Base-by-base conservation (phyloP, 495 filamentous ascomycete genomes). In the Hypoxylon cercidicola region DNA sequence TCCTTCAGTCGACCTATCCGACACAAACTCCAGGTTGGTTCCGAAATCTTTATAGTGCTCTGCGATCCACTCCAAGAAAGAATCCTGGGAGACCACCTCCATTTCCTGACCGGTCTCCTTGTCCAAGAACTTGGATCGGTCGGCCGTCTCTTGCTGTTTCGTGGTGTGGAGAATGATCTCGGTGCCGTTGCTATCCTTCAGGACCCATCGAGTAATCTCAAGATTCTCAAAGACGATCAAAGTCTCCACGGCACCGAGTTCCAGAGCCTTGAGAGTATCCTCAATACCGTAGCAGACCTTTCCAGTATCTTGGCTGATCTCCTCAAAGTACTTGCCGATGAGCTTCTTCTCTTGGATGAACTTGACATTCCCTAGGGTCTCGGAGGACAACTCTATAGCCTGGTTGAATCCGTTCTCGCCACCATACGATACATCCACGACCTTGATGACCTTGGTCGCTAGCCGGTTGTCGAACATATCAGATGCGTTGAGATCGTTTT, bases 331-430 rank as follows among this genome's bases (percentile, higher is more conserved):
- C 70, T 89, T 93, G 71, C 93, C 92, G 73, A 99, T 99, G 50
- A 99, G 86, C 83, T 96, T 97, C 90, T 99, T 99, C 85, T 99
- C 95, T 78, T 99, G 95, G 75, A 99, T 97, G 78, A 99, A 99
- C 78, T 99, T 99, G 82, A 99, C 95, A 69, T 97, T 98, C 78
- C 93, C 89, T 45, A 99, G 84, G n/a, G 95, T 98, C 83, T 99
- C 96, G 11, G 91, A 83, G 25, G 95, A 88, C 68, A 99, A 78
- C 72, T 98, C 95, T 64, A 99, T 99, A 53, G 95, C 95, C 81
- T 99, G 96, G 82, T 98, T 99, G 84, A 99, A 99, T 15, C 95
- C 95, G 81, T 97, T 97, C 81, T 99, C 96, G 64, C 95, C 95
- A 73, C 95, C 95, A 71, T 99, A 98, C 11, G 94, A 97, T 20